Percentiles rank a stretch among this genome's conserved stretches.
Evolutionary conservation across 805 yeast species (phyloP).

Genomic region (Ogataea paraovalis): DNA sequence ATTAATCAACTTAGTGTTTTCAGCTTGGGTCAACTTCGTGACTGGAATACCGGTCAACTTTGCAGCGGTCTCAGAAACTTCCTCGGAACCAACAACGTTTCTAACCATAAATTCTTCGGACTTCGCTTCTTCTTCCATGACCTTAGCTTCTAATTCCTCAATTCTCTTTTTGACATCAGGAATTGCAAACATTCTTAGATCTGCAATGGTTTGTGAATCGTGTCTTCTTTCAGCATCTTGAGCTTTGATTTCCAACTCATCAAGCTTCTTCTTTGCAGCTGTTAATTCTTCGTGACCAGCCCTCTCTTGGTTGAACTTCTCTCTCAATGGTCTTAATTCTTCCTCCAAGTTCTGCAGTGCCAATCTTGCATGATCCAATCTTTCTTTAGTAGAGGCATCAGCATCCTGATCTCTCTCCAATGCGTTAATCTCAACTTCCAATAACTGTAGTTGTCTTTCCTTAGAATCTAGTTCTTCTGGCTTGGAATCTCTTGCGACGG

Average conservation of each 20-base stretch:
- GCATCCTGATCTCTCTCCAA: conserved; percentile 93
- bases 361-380: conserved; percentile 74
- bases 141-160: conserved; percentile 66
- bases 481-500: conserved; percentile 96
- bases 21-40: conserved; percentile 89
- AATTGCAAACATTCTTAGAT: conserved; percentile 93
- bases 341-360: conserved; percentile 82
- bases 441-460: conserved; percentile 86
- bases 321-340: conserved; percentile 78
- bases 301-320: conserved; percentile 80
- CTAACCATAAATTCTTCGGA: conserved; percentile 59
- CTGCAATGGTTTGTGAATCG: conserved; percentile 93
- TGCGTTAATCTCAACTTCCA: conserved; percentile 95
- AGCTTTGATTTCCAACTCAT: conserved; percentile 90
- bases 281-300: conserved; percentile 90
- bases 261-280: conserved; percentile 82
- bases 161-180: conserved; percentile 85
- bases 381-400: conserved; percentile 76
- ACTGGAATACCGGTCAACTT: conserved; percentile 92
- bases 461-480: conserved; percentile 94
- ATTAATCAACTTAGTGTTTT: conserved; percentile 85
- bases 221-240: conserved; percentile 95
- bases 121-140: conserved; percentile 62
- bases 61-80: conserved; percentile 48
- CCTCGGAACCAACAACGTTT: conserved; percentile 77